phyloP scores from a whole-genome alignment of 495 filamentous ascomycete species.

The Daldinia loculata region DNA sequence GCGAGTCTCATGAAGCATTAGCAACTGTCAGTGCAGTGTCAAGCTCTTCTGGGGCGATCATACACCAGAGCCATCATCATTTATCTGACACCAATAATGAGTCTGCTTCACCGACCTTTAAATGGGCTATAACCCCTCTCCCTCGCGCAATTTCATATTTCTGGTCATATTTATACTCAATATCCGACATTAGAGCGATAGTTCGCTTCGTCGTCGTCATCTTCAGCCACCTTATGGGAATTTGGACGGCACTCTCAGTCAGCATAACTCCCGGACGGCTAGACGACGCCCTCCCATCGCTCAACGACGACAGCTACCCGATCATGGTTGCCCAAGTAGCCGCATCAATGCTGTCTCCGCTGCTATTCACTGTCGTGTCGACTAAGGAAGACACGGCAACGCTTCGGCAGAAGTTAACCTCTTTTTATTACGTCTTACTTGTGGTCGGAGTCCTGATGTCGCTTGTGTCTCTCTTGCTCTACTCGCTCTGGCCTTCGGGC shows the following conservation, averaged over 20 bases:
- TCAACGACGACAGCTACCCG: slow-evolving; percentile 15
- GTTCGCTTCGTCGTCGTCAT: slow-evolving; percentile 23
- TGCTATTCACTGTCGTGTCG: slow-evolving; percentile 20
- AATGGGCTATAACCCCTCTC: neutral
- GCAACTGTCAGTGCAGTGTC: neutral
- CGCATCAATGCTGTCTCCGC: slow-evolving; percentile 22
- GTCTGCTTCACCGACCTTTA: neutral
- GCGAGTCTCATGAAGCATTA: neutral
- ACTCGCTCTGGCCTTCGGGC: slow-evolving; percentile 22
- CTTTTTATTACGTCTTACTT: slow-evolving; percentile 20
- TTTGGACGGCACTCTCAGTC: slow-evolving; percentile 6
- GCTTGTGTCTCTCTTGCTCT: slow-evolving; percentile 24
- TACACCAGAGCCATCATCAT: neutral
- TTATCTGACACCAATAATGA: neutral
- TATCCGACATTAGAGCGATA: neutral
- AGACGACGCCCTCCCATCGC: slow-evolving; percentile 4
- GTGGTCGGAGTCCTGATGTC: slow-evolving; percentile 23
- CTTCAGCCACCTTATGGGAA: slow-evolving; percentile 20
- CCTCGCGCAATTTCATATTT: neutral
- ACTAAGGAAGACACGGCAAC: slow-evolving; percentile 6
- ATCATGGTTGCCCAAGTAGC: slow-evolving; percentile 24
- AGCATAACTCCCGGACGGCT: neutral
- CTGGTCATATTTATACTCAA: neutral
- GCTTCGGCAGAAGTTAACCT: slow-evolving; percentile 16
- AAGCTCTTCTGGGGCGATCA: neutral